phyloP scores from a whole-genome alignment of 441 rosid genomes.

The Lepidium campestre region DNA sequence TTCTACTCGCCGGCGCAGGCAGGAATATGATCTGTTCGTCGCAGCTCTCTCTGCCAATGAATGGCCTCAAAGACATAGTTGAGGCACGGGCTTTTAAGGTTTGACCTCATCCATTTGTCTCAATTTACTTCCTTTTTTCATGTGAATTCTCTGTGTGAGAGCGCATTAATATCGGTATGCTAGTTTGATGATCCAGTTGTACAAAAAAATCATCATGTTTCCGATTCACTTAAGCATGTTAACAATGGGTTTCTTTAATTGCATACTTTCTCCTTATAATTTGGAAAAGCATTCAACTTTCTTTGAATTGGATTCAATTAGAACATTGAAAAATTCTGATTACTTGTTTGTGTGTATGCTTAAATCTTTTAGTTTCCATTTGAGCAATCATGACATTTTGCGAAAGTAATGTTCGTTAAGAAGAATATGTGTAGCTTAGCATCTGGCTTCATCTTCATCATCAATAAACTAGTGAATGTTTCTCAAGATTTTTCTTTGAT shows the following conservation, averaged over 20 bases:
- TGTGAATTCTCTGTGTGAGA: neutral
- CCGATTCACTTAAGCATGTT: neutral
- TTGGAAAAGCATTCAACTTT: constrained; percentile 3
- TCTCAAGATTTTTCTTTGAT: neutral
- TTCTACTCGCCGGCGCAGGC: neutral
- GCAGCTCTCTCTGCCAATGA: constrained; percentile 52
- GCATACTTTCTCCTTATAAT: neutral
- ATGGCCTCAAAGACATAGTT: constrained; percentile 54
- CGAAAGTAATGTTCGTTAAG: neutral
- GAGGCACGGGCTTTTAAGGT: constrained; percentile 80
- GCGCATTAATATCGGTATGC: neutral
- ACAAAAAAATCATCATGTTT: neutral
- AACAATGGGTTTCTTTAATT: neutral
- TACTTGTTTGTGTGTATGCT: neutral
- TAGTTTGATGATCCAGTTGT: neutral
- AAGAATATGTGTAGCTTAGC: neutral
- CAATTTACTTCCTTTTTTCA: neutral
- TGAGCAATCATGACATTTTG: neutral
- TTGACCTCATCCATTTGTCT: neutral
- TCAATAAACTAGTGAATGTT: neutral
- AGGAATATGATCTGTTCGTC: constrained; percentile 18
- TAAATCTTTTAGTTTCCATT: neutral
- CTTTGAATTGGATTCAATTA: constrained; percentile 1
- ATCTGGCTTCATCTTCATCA: neutral
- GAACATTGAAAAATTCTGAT: neutral